Base-by-base conservation (phyloP, 1,284 basidiomycete genomes). In the Leccinum variabile region DNA sequence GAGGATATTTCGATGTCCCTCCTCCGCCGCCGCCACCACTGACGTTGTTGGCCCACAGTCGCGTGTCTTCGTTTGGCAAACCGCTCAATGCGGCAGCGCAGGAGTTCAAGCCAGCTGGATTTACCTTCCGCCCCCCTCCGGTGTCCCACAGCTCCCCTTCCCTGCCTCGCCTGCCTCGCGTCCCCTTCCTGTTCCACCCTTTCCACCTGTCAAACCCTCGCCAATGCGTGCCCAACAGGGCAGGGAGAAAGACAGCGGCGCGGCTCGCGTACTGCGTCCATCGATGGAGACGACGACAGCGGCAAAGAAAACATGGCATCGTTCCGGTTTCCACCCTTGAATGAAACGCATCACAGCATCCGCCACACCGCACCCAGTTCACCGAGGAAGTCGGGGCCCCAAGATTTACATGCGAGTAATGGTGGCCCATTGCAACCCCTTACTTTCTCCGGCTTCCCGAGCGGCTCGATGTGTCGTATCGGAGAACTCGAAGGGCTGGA, bases 171-270 rank as follows among this genome's bases (percentile, higher is more conserved):
- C 73, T 59, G 46, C 62, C 70, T 75, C 75, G 54, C 76, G 72
- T 16, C 72, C 77, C 13, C 69, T 79, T 4, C 77, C 81, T 3
- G 68, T 76, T 3, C 70, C 73, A 1, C 71, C 72, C 3, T 68
- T 76, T 3, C 70, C 73, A 1, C 71, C 72, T 14, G 65, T 67
- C n/a, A 66, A 72, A 35, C 35, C 68, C 8, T 70, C 69, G 8
- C 68, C 76, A 13, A 64, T 63, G 14, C 75, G 81, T 2, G 77
- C 67, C 5, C 73, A 74, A 39, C 90, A 92, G 73, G 90, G 90
- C 30, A 79, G 90, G 59, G 91, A 93, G 76, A 93, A 93, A 81
- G 90, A 65, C 87, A 84, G 64, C 82, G 88, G 28, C 80, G 82
- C 41, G 80, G 76, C 33, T 85, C 84, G 13, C 66, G 63, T 37